Conservation (phyloP, 2,329 filamentous ascomycete genomes). For the Trichoderma sp. region DNA sequence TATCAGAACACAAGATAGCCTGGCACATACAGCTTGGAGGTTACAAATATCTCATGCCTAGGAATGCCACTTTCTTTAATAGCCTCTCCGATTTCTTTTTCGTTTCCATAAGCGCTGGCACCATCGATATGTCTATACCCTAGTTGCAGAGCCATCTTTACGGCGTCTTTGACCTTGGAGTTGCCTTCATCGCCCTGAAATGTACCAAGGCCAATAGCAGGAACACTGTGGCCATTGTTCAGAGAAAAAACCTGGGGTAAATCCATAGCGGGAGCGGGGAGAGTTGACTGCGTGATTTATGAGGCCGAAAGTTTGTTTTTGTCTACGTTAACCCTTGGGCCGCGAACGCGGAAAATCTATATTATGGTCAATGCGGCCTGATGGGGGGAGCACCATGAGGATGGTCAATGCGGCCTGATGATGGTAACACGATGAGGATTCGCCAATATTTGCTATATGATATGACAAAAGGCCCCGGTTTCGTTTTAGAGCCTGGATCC, state of each 20-base stretch:
- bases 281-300: background rate
- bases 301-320: background rate
- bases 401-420: no score
- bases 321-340: background rate
- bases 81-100: background rate
- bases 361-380: background rate
- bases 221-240: background rate
- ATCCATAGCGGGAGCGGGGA: background rate
- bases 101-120: slow-evolving; percentile 6
- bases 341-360: background rate
- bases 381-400: background rate
- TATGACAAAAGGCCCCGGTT: background rate
- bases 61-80: slow-evolving; percentile 1
- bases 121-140: slow-evolving; percentile 11
- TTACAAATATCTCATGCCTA: slow-evolving; percentile 2
- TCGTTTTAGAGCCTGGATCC: background rate
- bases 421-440: background rate
- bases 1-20: background rate
- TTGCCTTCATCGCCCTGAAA: slow-evolving; percentile 4
- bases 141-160: background rate
- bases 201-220: background rate
- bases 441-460: background rate
- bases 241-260: background rate
- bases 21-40: slow-evolving; percentile 3
- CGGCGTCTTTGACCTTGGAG: background rate